These are phyloP conservation scores for Saturnispora dispora DNA, from an alignment of 805 yeast species.

Conservation along the genomic window DNA sequence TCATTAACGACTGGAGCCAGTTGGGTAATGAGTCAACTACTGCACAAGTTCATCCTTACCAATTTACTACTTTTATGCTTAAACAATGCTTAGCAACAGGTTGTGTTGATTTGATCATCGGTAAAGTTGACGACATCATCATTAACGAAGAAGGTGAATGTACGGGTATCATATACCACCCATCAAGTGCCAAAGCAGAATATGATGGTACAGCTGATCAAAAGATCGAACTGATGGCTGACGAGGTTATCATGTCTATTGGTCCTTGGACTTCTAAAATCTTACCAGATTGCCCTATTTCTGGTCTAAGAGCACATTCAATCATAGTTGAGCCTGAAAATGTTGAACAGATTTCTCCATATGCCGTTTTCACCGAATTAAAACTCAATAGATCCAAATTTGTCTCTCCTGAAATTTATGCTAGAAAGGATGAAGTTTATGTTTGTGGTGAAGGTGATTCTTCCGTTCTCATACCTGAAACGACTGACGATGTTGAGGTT, in stretches of 20 bases:
- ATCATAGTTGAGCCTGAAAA: conserved; percentile 79
- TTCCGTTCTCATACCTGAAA: conserved; percentile 82
- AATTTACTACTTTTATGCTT: conserved; percentile 77
- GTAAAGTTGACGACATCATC: conserved; percentile 66
- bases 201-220: conserved; percentile 24
- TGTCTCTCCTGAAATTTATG: conserved; percentile 90
- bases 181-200: conserved; percentile 29
- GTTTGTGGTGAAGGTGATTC: conserved; percentile 97
- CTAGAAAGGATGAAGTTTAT: conserved; percentile 90
- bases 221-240: conserved; percentile 47
- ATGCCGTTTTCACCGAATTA: conserved; percentile 88
- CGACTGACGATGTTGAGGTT: conserved; percentile 88
- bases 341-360: conserved; percentile 70
- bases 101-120: conserved; percentile 74
- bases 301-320: conserved; percentile 91
- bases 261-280: conserved; percentile 97
- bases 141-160: conserved; percentile 61
- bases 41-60: conserved; percentile 94
- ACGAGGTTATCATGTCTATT: conserved; percentile 73
- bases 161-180: conserved; percentile 57
- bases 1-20: conserved; percentile 65
- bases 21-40: conserved; percentile 82
- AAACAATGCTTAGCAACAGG: conserved; percentile 76
- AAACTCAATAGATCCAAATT: conserved; percentile 56
- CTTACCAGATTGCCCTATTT: conserved; percentile 86